Percentiles rank a stretch among this genome's conserved stretches.
Conservation (phyloP, 2,329 filamentous ascomycete genomes). For the Trichoderma sp. region DNA sequence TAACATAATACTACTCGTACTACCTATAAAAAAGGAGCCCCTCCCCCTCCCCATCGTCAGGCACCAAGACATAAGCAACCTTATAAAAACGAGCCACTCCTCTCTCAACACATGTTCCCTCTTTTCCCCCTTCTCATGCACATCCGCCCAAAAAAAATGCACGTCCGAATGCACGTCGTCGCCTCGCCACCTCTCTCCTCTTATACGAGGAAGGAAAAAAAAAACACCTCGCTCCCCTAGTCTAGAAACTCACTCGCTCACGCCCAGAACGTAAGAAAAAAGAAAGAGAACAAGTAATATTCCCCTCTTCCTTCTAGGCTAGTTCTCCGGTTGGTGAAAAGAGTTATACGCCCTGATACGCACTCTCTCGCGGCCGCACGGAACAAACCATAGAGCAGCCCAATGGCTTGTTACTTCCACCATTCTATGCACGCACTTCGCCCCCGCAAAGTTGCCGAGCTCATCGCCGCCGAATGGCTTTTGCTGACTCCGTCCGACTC, state of each 20-base stretch:
- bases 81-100: conserved; percentile 19
- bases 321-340: neutral
- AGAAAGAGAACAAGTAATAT: too few species aligned
- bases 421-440: conserved; percentile 14
- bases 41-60: conserved; percentile 6
- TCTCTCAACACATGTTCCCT: conserved; percentile 20
- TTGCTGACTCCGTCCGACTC: neutral
- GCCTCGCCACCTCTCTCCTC: neutral
- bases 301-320: neutral
- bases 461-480: neutral
- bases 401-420: neutral
- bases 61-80: conserved; percentile 20
- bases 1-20: neutral
- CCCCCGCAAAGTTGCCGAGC: conserved; percentile 12
- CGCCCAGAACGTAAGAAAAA: neutral
- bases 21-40: neutral
- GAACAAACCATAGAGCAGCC: neutral
- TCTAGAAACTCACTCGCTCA: neutral
- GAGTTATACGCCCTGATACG: neutral
- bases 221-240: too few species aligned
- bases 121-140: conserved; percentile 19
- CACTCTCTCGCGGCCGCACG: neutral
- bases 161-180: conserved; percentile 6
- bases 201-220: neutral
- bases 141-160: conserved; percentile 15